These are phyloP conservation scores for Oleoguttula mirabilis DNA, from an alignment of 495 filamentous ascomycete species.

Conservation along the genomic window DNA sequence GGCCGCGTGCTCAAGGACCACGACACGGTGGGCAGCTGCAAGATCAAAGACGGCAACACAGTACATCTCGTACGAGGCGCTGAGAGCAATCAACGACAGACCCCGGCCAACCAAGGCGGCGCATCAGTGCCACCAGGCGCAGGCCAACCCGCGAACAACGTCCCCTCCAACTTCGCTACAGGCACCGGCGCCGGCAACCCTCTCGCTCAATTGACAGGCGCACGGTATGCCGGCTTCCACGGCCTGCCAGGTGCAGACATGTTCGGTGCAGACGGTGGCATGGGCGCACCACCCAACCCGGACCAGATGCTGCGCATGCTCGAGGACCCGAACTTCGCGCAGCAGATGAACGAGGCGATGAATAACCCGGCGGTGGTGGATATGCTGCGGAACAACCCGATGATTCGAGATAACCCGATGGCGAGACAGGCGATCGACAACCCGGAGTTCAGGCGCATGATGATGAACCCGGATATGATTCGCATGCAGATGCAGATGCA, in stretches of 20 bases:
- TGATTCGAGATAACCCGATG: conserved; percentile 70
- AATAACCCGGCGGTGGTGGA: conserved; percentile 86
- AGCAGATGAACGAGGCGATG: conserved; percentile 82
- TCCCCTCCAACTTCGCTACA: conserved; percentile 83
- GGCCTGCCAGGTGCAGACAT: conserved; percentile 76
- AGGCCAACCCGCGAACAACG: conserved; percentile 43
- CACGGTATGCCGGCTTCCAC: conserved; percentile 83
- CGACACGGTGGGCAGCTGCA: conserved; percentile 73
- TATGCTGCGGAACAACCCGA: conserved; percentile 79
- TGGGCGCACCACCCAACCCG: conserved; percentile 44
- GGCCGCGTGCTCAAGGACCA: conserved; percentile 91
- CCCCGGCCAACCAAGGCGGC: conserved; percentile 39
- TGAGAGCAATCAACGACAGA: conserved; percentile 69
- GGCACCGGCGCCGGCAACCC: conserved; percentile 79
- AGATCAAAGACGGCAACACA: conserved; percentile 91
- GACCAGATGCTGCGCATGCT: conserved; percentile 77
- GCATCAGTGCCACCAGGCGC: conserved; percentile 40
- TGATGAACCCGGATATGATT: conserved; percentile 82
- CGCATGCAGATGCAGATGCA: conserved; percentile 71
- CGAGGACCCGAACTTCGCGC: conserved; percentile 68
- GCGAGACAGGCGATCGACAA: conserved; percentile 74
- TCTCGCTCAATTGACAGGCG: conserved; percentile 81
- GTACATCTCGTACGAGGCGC: conserved; percentile 94
- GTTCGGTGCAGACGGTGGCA: conserved; percentile 94
- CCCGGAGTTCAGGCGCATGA: conserved; percentile 79